Evolutionary conservation across 192 early-diverging fungal genomes (phyloP).

Genomic region (Fimicolochytrium jonesii): DNA sequence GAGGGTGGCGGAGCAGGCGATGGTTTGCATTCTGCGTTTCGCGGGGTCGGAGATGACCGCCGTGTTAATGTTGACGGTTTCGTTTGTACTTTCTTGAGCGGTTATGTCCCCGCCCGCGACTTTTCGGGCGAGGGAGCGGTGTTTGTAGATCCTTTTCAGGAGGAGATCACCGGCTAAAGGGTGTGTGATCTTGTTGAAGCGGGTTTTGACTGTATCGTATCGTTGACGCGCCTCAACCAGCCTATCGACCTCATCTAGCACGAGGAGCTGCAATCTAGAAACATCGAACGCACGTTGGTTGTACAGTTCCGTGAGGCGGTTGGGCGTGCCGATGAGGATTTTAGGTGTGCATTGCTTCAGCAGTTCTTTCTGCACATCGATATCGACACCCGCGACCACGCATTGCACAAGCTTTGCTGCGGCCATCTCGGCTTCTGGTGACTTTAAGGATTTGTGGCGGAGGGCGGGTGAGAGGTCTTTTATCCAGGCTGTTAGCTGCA

Average conservation of each 20-base stretch:
- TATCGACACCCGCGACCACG: constrained; percentile 25
- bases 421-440: not conserved
- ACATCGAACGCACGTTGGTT: constrained; percentile 23
- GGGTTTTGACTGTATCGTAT: constrained; percentile 26
- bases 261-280: constrained; percentile 32
- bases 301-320: constrained; percentile 27
- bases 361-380: constrained; percentile 23
- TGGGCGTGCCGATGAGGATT: constrained; percentile 44
- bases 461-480: constrained; percentile 6
- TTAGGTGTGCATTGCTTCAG: constrained; percentile 16
- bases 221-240: constrained; percentile 25
- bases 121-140: constrained; percentile 7
- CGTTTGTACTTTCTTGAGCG: no score
- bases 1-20: constrained; percentile 67
- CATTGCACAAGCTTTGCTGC: constrained; percentile 38
- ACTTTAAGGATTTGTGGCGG: no score
- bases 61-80: not conserved
- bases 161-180: constrained; percentile 37
- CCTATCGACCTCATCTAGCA: constrained; percentile 46
- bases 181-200: constrained; percentile 28
- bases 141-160: constrained; percentile 28
- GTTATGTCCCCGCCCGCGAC: no score
- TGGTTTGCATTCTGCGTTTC: constrained; percentile 38
- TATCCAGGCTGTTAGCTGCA: constrained; percentile 32
- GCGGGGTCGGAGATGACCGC: not conserved